These are phyloP conservation scores for Thermothelomyces thermophilus DNA, from an alignment of 2,329 filamentous ascomycete species.

Conservation along the genomic window DNA sequence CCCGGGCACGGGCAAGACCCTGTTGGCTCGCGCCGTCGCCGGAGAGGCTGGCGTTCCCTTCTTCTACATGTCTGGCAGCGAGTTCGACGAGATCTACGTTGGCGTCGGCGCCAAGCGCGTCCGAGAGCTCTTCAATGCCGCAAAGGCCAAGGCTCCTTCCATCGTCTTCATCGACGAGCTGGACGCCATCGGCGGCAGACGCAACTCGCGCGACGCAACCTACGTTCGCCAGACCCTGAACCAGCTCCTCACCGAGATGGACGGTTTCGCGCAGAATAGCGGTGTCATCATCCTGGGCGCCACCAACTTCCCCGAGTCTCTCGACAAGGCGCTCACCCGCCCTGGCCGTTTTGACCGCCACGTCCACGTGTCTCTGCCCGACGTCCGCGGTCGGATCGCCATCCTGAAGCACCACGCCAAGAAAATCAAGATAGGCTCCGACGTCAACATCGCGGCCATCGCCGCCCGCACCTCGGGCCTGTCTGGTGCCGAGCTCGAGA, in stretches of 20 bases:
- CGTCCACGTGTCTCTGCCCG: constrained; percentile 79
- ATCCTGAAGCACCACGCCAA: constrained; percentile 92
- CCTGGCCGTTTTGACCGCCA: constrained; percentile 95
- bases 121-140: constrained; percentile 48
- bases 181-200: constrained; percentile 88
- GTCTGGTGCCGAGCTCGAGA: constrained; percentile 93
- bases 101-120: constrained; percentile 77
- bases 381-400: constrained; percentile 85
- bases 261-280: constrained; percentile 91
- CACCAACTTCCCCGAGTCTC: constrained; percentile 89
- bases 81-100: constrained; percentile 98
- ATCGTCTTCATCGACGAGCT: constrained; percentile 87
- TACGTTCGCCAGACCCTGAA: constrained; percentile 98
- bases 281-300: constrained; percentile 94
- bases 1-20: constrained; percentile 94
- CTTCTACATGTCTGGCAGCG: constrained; percentile 99
- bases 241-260: constrained; percentile 91
- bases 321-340: constrained; percentile 90
- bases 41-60: constrained; percentile 97
- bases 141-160: constrained; percentile 32
- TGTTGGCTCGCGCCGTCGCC: constrained; percentile 89
- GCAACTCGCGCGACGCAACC: constrained; percentile 85
- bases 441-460: constrained; percentile 78
- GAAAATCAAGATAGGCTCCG: constrained; percentile 72
- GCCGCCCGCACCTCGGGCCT: constrained; percentile 85